A percentile compares a stretch with the other conserved stretches of the same genome.
Conservation (phyloP, 176 grass and related monocot genomes). For the Chloris gayana region DNA sequence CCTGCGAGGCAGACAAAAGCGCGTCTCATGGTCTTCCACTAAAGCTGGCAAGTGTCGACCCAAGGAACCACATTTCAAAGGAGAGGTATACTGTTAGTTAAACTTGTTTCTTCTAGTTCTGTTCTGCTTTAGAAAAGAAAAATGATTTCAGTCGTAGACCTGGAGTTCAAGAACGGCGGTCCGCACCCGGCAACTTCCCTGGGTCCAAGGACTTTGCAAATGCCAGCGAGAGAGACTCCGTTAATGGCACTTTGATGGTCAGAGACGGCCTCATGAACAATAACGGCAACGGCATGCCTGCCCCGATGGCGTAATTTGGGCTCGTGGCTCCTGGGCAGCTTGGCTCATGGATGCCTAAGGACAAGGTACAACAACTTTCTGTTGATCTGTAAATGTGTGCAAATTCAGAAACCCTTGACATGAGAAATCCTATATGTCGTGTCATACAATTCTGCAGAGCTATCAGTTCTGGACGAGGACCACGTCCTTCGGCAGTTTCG, state of each 20-base stretch:
- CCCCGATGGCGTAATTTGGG: conserved; percentile 41
- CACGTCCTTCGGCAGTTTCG: conserved; percentile 38
- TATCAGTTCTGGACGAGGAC: conserved; percentile 84
- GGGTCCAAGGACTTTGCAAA: conserved; percentile 60
- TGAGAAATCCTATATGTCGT: too few species aligned
- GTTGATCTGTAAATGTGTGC: too few species aligned
- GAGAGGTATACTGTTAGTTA: conserved; percentile 49
- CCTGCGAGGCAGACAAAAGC: conserved; percentile 38
- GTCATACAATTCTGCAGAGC: conserved; percentile 31
- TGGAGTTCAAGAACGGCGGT: conserved; percentile 71
- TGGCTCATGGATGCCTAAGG: too few species aligned
- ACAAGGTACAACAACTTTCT: too few species aligned
- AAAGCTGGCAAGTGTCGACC: too few species aligned
- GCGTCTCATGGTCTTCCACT: conserved; percentile 18
- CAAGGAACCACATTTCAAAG: conserved; percentile 47
- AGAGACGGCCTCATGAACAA: conserved; percentile 38
- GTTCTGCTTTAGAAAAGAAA: too few species aligned
- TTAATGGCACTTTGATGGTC: conserved; percentile 40
- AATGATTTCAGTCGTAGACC: too few species aligned
- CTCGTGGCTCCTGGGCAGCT: conserved; percentile 55
- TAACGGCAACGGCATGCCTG: neutral
- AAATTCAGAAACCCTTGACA: too few species aligned
- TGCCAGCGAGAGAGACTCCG: conserved; percentile 42
- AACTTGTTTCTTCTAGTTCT: too few species aligned
- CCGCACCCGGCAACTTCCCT: conserved; percentile 70